Evolutionary conservation across 2,329 filamentous ascomycete species (phyloP), one percentile per base, ranked within the genome.

Genomic region (Trichophyton schoenleinii): DNA sequence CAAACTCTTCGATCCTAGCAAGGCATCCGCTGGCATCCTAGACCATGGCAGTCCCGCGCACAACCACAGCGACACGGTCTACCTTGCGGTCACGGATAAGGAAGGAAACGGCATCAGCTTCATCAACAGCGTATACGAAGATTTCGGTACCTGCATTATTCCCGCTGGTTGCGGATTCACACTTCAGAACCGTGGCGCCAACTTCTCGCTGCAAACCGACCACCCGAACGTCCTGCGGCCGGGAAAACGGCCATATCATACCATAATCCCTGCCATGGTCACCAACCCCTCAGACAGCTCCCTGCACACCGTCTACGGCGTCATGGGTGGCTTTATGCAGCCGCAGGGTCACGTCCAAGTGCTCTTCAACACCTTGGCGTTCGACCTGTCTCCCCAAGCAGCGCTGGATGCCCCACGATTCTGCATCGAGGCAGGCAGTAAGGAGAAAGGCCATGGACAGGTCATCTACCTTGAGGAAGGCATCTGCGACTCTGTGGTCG

Each of bases 251-350:
- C 94, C 94, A 0, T 99, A 97, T 75, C 94, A 97, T 74, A 99
- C 94, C 60, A 97, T 99, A 72, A 99, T 99, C 68, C 92, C 94
- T 0, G 92, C 88, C 0, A 81, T 97, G 73, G 84, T 92, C 18
- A 97, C 94, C 0, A 90, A 94, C 67, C 72, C 83, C 18, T 76
- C 77, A 3, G 90, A 95, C 67, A 83, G 83, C 28, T 86, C 82
- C 57, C 76, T 97, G 61, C 89, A 96, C 72, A 87, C 84, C 3
- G 88, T 95, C 0, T 96, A 92, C 69, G 94, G 94, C 60, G 92
- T 97, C 63, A 97, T 97, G 94, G 94, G 94, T 59, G 92, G 91
- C 1, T 97, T 95, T 75, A 97, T 97, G 88, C 94, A 99, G 76
- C 94, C 94, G 0, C 94, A 97, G 74, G 94, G 92, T 22, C 94